phyloP scores from a whole-genome alignment of 2,329 filamentous ascomycete species.

The Scedosporium dehoogii region DNA sequence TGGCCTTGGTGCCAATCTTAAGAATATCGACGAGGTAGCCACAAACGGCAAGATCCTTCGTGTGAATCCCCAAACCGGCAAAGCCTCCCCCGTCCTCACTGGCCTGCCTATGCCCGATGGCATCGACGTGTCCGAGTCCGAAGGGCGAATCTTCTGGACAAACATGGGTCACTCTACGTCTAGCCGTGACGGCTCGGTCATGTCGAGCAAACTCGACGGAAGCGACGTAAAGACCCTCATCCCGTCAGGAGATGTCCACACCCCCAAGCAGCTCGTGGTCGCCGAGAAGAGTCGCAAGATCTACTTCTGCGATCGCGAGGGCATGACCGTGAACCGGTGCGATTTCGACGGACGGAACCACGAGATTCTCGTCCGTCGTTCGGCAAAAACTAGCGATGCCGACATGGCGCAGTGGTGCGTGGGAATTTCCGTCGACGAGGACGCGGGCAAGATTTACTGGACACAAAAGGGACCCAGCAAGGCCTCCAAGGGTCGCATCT shows the following conservation, averaged over 20 bases:
- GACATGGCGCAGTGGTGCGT: slow-evolving; percentile 41
- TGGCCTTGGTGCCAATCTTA: slow-evolving; percentile 13
- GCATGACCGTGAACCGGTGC: slow-evolving; percentile 27
- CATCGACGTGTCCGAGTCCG: slow-evolving; percentile 24
- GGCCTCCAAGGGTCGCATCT: slow-evolving; percentile 39
- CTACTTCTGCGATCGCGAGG: slow-evolving; percentile 35
- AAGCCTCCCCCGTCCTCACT: slow-evolving; percentile 14
- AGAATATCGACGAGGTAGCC: background rate
- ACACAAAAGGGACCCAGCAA: slow-evolving; percentile 49
- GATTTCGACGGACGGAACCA: slow-evolving; percentile 27
- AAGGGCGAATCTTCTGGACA: slow-evolving; percentile 36
- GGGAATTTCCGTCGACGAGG: slow-evolving; percentile 37
- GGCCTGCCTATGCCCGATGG: slow-evolving; percentile 30
- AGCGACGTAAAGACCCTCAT: slow-evolving; percentile 32
- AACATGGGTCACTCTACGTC: slow-evolving; percentile 31
- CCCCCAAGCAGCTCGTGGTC: slow-evolving; percentile 33
- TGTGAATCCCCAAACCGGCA: slow-evolving; percentile 12
- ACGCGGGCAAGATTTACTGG: slow-evolving; percentile 43
- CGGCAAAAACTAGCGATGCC: slow-evolving; percentile 19
- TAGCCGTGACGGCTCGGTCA: slow-evolving; percentile 30
- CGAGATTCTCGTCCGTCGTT: slow-evolving; percentile 26
- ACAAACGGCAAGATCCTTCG: slow-evolving; percentile 4
- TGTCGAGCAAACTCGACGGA: slow-evolving; percentile 39
- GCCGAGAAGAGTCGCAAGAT: slow-evolving; percentile 20
- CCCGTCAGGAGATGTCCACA: slow-evolving; percentile 32